A percentile compares a stretch with the other conserved stretches of the same genome.
Evolutionary conservation across 306 rosid species (phyloP).

Genomic region (Inga leiocalycina): DNA sequence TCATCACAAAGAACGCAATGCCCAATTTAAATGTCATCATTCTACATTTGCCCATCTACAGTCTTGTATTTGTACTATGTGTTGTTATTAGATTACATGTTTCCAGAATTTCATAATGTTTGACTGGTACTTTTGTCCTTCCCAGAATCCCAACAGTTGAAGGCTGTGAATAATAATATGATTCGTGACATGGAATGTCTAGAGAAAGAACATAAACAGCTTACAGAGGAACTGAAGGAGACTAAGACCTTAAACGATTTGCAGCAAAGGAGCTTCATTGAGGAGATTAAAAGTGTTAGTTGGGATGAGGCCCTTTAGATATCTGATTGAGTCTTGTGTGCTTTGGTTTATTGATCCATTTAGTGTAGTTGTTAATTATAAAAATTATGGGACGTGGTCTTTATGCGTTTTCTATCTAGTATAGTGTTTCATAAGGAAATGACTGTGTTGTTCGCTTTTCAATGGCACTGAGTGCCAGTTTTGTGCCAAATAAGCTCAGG

Average conservation of each 20-base stretch:
- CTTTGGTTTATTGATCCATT: neutral
- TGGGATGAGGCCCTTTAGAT: neutral
- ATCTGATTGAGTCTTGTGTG: neutral
- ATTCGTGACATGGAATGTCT: neutral
- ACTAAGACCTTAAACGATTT: neutral
- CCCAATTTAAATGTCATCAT: neutral
- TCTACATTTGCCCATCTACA: neutral
- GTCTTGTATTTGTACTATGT: neutral
- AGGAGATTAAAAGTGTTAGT: neutral
- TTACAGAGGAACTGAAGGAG: conserved; percentile 2
- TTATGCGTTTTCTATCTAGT: neutral
- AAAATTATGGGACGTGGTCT: neutral
- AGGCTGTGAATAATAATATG: neutral
- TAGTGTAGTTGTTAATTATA: neutral
- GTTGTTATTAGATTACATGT: neutral
- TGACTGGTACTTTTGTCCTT: neutral
- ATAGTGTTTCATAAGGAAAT: neutral
- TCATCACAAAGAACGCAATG: neutral
- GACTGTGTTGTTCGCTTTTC: neutral
- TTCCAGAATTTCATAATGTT: neutral
- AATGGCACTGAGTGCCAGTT: neutral
- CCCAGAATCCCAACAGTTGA: neutral
- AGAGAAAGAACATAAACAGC: neutral
- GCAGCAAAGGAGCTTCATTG: neutral
- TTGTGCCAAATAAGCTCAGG: neutral